Conservation (phyloP, 23 red algal species). For the Gracilariopsis chorda region DNA sequence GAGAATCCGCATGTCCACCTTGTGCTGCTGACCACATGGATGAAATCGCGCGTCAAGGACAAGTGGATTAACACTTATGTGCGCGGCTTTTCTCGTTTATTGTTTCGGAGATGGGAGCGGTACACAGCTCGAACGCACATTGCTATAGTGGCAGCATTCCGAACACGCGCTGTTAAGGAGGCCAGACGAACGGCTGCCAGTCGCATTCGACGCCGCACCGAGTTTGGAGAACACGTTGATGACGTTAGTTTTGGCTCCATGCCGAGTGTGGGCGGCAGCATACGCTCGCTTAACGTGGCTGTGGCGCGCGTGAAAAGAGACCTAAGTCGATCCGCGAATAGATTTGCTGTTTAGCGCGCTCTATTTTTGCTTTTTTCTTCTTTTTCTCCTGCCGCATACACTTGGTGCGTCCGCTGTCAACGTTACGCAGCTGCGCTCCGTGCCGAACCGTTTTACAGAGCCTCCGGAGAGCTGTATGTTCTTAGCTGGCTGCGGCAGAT, state of each 20-base stretch:
- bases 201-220: constrained; percentile 1
- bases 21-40: constrained; percentile 19
- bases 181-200: neutral
- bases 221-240: constrained; percentile 42
- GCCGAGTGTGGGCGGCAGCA: neutral
- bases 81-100: neutral
- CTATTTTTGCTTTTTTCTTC: constrained; percentile 15
- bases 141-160: constrained; percentile 3
- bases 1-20: constrained; percentile 10
- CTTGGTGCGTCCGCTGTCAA: neutral
- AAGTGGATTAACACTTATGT: neutral
- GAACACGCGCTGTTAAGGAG: neutral
- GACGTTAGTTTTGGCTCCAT: constrained; percentile 11
- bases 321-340: neutral
- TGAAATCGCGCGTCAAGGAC: neutral
- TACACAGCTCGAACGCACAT: neutral
- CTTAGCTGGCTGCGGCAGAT: neutral
- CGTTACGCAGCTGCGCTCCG: neutral
- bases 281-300: neutral
- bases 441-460: neutral
- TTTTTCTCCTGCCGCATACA: neutral
- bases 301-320: neutral
- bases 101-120: constrained; percentile 13
- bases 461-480: neutral
- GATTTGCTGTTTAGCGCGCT: neutral